These are phyloP conservation scores for Phytophthora ohioensis DNA, from an alignment of 352 stramenopile genomes.

Conservation along the genomic window DNA sequence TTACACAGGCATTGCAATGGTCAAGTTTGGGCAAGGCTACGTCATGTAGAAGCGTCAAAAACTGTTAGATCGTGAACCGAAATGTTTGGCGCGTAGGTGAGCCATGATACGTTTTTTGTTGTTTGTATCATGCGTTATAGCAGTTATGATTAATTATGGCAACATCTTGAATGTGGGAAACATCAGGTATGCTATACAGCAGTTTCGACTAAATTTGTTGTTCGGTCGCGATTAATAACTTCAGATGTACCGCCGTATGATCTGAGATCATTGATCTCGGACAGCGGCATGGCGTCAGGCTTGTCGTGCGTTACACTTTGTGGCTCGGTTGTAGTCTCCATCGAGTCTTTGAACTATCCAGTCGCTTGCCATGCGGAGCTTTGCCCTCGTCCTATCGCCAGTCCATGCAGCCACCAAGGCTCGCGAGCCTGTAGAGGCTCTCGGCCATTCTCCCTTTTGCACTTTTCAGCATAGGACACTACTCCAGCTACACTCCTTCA, in stretches of 20 bases:
- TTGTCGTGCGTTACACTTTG: conserved; percentile 41
- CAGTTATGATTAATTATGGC: conserved; percentile 14
- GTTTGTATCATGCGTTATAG: conserved; percentile 19
- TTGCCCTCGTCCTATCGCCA: conserved; percentile 35
- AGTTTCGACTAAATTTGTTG: conserved; percentile 28
- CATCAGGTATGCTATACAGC: not conserved
- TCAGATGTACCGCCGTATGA: conserved; percentile 15
- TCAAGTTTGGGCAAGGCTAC: conserved; percentile 12
- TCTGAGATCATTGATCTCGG: not conserved
- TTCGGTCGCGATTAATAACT: conserved; percentile 10
- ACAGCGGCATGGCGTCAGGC: conserved; percentile 24
- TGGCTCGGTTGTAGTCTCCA: conserved; percentile 35
- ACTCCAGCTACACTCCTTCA: conserved; percentile 12
- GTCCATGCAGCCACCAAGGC: conserved; percentile 12
- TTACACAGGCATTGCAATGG: conserved; percentile 15
- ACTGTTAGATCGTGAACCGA: conserved; percentile 35
- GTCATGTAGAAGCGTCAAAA: conserved; percentile 36
- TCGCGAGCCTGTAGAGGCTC: conserved; percentile 1
- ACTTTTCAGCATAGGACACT: conserved; percentile 26
- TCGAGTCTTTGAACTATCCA: conserved; percentile 35
- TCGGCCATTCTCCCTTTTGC: conserved; percentile 45
- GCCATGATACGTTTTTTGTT: conserved; percentile 25
- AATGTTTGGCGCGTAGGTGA: conserved; percentile 21
- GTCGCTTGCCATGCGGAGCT: conserved; percentile 22
- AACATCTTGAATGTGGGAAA: not conserved